Conservation (phyloP, 2,329 filamentous ascomycete genomes). For the Stromatinia cepivora region DNA sequence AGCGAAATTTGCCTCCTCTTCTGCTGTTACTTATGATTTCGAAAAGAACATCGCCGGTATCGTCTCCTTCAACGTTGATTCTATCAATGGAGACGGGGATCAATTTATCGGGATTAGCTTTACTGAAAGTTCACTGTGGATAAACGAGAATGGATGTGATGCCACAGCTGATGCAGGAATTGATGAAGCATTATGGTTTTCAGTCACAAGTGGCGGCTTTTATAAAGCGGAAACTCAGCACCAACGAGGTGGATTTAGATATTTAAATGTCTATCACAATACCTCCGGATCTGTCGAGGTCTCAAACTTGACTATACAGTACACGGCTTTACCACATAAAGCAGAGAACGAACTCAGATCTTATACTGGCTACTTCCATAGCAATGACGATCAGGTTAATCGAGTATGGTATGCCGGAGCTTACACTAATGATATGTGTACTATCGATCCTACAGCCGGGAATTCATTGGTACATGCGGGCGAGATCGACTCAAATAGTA, state of each 20-base stretch:
- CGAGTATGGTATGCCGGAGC: conserved; percentile 53
- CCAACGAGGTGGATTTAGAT: conserved; percentile 53
- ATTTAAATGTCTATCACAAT: conserved; percentile 49
- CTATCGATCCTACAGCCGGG: conserved; percentile 38
- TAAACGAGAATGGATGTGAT: conserved; percentile 49
- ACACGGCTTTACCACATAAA: conserved; percentile 44
- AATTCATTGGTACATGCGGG: conserved; percentile 26
- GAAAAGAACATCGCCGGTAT: conserved; percentile 45
- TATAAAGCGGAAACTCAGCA: conserved; percentile 47
- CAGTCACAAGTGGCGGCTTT: conserved; percentile 41
- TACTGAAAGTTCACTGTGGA: conserved; percentile 48
- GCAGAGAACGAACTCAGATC: conserved; percentile 38
- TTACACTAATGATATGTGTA: conserved; percentile 43
- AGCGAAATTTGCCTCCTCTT: conserved; percentile 35
- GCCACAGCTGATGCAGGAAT: conserved; percentile 49
- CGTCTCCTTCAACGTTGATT: conserved; percentile 41
- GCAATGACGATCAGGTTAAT: conserved; percentile 52
- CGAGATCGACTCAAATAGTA: neutral
- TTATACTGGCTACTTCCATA: conserved; percentile 57
- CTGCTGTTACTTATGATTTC: conserved; percentile 45
- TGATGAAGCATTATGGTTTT: conserved; percentile 52
- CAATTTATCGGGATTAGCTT: conserved; percentile 45
- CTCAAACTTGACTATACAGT: conserved; percentile 40
- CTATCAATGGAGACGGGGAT: conserved; percentile 29
- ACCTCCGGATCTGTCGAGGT: conserved; percentile 33